These are phyloP conservation scores for Diaporthe longicolla DNA, from an alignment of 2,329 filamentous ascomycete genomes.

Conservation along the genomic window DNA sequence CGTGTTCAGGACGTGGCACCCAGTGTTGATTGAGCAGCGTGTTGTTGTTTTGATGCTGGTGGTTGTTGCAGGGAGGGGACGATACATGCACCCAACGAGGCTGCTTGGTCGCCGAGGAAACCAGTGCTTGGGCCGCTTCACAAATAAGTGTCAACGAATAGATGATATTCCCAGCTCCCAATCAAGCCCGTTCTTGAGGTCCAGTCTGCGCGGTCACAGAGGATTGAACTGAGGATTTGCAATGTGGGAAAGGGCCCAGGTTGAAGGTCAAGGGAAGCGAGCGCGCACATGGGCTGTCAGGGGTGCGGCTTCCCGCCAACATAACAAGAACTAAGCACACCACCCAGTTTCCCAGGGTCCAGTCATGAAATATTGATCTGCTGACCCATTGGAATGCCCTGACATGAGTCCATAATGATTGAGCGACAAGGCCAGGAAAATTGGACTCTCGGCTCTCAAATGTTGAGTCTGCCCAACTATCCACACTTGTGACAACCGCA, in stretches of 20 bases:
- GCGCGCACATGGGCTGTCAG: neutral
- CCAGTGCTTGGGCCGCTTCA: constrained; percentile 31
- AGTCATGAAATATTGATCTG: constrained; percentile 5
- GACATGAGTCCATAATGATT: neutral
- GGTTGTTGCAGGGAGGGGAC: constrained; percentile 11
- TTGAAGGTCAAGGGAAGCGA: neutral
- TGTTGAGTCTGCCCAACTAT: constrained; percentile 3
- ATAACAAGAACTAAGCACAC: neutral
- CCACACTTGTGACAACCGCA: neutral
- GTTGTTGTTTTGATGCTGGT: constrained; percentile 26
- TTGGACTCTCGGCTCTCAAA: too few relatives aligned
- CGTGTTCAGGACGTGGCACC: neutral
- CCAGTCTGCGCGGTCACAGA: neutral
- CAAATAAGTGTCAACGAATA: constrained; percentile 39
- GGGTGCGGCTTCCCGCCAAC: constrained; percentile 15
- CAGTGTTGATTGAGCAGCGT: neutral
- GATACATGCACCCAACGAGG: constrained; percentile 9
- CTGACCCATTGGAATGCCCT: constrained; percentile 15
- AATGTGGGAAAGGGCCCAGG: constrained; percentile 9
- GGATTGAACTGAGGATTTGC: neutral
- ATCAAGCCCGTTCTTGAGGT: neutral
- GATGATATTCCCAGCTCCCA: constrained; percentile 29
- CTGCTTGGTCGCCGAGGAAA: constrained; percentile 21
- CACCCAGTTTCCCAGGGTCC: neutral
- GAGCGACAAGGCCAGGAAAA: neutral